A percentile compares a stretch with the other conserved stretches of the same genome.
Evolutionary conservation across 306 rosid genomes (phyloP).

Genomic region (Cucumis hystrix): DNA sequence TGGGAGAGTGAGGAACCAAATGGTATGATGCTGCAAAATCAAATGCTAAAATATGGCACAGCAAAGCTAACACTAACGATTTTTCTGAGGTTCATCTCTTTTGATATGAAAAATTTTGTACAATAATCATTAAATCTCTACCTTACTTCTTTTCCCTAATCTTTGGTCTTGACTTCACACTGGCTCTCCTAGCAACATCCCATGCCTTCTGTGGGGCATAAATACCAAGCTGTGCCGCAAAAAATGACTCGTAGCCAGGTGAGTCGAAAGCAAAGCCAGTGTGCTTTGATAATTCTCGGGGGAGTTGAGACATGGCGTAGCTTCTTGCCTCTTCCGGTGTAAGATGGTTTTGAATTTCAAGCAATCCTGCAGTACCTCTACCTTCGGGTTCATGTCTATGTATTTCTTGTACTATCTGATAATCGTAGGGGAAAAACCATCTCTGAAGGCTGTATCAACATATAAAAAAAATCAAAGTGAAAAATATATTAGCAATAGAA

Average conservation of each 20-base stretch:
- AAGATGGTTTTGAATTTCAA: conserved; percentile 54
- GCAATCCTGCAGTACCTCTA: conserved; percentile 36
- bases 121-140: conserved; percentile 22
- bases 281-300: conserved; percentile 64
- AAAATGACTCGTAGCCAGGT: conserved; percentile 88
- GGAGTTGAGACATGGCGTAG: conserved; percentile 70
- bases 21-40: not conserved
- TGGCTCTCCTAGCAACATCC: conserved; percentile 97
- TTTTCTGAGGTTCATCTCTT: not conserved
- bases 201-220: conserved; percentile 81
- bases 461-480: not conserved
- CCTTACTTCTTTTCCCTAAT: conserved; percentile 29
- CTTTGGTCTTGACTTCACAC: conserved; percentile 51
- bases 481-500: not conserved
- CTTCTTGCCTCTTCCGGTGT: conserved; percentile 68
- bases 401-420: conserved; percentile 83
- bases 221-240: conserved; percentile 70
- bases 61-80: not conserved
- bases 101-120: conserved; percentile 22
- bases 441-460: conserved; percentile 58
- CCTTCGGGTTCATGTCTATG: conserved; percentile 63
- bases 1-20: not conserved
- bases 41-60: conserved; percentile 14
- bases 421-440: conserved; percentile 93
- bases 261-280: conserved; percentile 96